Evolutionary conservation across 306 rosid genomes (phyloP), one percentile per base, ranked within the genome.

Genomic region (Rubus parviflorus): DNA sequence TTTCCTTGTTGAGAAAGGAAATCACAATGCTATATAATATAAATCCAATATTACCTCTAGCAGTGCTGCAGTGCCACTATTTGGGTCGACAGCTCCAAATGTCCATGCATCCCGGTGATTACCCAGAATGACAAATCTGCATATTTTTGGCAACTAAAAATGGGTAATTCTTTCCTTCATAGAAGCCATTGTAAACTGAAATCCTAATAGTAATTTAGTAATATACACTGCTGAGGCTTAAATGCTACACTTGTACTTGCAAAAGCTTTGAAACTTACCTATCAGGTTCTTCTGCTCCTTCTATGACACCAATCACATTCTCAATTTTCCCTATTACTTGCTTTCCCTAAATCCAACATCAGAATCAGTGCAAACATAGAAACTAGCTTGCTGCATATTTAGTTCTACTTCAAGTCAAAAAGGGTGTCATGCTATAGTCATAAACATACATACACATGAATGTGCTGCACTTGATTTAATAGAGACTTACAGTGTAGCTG

Each of bases 41-140:
- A 35, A 52, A 61, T 46, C 61, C 23, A 77, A 19, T 68, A 53
- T 81, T 75, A 90, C 95, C 91, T 88, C 91, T 54, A 92, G 86
- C 63, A 92, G 82, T 63, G 91, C 83, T 53, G 97, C 91, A 8
- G 95, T 92, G 54, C 93, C 97, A 84, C 95, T 89, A 72, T 82
- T 92, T 56, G 95, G 97, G 83, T 89, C 97, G 80, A 87, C 95
- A 9, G 95, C 97, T 76, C 97, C 97, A 89, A 88, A 89, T 62
- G 95, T 92, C 91, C 95, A 92, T 23, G 90, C 93, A 78, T 90
- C 95, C 68, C 95, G 88, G 83, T 88, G 97, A 74, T 89, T 92
- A 22, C 97, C 95, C 69, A 89, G 80, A 80, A 92, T 90, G 70
- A 90, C 91, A 87, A 70, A 85, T 78, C 95, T 92, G 73, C 88